Evolutionary conservation across 2,329 filamentous ascomycete genomes (phyloP).

Genomic region (Leptoxyphium fumago): DNA sequence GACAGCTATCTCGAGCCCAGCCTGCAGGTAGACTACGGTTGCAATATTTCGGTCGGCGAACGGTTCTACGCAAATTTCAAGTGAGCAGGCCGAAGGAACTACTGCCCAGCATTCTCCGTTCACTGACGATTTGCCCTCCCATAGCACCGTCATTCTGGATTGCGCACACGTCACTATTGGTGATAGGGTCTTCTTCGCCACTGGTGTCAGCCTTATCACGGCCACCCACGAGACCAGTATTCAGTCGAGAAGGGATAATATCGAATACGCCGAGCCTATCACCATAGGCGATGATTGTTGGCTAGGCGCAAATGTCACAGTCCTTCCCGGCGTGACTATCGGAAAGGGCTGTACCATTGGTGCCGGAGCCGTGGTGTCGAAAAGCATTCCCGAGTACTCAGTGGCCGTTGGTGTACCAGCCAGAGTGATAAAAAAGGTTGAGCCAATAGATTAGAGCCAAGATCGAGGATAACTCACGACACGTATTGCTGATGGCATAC

Average conservation of each 20-base stretch:
- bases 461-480: too few species aligned
- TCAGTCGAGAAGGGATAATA: constrained; percentile 29
- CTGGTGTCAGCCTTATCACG: constrained; percentile 37
- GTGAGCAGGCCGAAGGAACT: neutral
- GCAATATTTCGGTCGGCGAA: constrained; percentile 47
- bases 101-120: too few species aligned
- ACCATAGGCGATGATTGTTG: constrained; percentile 55
- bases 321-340: constrained; percentile 62
- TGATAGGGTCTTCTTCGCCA: constrained; percentile 37
- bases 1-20: constrained; percentile 43
- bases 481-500: too few species aligned
- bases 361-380: constrained; percentile 67
- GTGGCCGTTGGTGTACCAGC: constrained; percentile 27
- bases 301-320: constrained; percentile 53
- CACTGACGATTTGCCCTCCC: neutral
- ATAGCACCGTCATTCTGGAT: constrained; percentile 32
- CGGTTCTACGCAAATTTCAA: constrained; percentile 52
- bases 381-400: constrained; percentile 26
- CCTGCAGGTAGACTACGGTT: constrained; percentile 49
- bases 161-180: constrained; percentile 39
- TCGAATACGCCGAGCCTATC: constrained; percentile 36
- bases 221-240: constrained; percentile 40
- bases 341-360: constrained; percentile 58
- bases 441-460: neutral
- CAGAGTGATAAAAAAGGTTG: constrained; percentile 19